phyloP scores from a whole-genome alignment of 176 grass and related monocot species.

The Triticum timopheevii region DNA sequence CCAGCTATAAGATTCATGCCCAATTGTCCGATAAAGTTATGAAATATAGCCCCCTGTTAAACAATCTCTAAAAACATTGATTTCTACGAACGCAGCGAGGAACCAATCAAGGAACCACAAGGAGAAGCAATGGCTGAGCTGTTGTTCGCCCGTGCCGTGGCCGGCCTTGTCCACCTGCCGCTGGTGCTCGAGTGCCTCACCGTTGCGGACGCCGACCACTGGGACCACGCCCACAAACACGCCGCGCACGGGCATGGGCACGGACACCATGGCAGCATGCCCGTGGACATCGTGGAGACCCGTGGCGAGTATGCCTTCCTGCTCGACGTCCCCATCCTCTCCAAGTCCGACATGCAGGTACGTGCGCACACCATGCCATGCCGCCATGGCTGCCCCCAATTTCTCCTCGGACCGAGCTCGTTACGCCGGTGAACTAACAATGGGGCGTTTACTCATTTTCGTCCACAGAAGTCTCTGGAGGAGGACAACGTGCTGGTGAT shows the following conservation, averaged over 20 bases:
- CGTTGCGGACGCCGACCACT: background rate
- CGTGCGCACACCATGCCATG: background rate
- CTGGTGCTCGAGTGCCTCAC: slow-evolving; percentile 62
- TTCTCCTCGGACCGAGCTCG: background rate
- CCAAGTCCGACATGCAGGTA: slow-evolving; percentile 75
- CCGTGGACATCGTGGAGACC: slow-evolving; percentile 51
- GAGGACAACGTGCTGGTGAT: slow-evolving; percentile 64
- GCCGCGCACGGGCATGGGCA: background rate
- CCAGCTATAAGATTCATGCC: too few relatives aligned
- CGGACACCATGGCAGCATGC: too few relatives aligned
- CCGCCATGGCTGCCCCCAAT: background rate
- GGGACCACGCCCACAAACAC: background rate
- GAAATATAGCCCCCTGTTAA: too few relatives aligned
- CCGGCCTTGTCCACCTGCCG: slow-evolving; percentile 66
- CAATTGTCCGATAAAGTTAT: too few relatives aligned
- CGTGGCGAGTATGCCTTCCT: slow-evolving; percentile 62
- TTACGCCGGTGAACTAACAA: background rate
- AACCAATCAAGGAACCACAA: too few relatives aligned
- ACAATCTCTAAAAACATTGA: too few relatives aligned
- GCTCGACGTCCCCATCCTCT: slow-evolving; percentile 69
- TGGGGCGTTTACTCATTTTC: too few relatives aligned
- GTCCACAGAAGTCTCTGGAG: slow-evolving; percentile 63
- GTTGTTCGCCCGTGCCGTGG: background rate
- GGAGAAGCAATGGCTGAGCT: too few relatives aligned
- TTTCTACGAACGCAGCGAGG: too few relatives aligned